phyloP scores from a whole-genome alignment of 768 basidiomycete species.

The Hygrocybe punicea region DNA sequence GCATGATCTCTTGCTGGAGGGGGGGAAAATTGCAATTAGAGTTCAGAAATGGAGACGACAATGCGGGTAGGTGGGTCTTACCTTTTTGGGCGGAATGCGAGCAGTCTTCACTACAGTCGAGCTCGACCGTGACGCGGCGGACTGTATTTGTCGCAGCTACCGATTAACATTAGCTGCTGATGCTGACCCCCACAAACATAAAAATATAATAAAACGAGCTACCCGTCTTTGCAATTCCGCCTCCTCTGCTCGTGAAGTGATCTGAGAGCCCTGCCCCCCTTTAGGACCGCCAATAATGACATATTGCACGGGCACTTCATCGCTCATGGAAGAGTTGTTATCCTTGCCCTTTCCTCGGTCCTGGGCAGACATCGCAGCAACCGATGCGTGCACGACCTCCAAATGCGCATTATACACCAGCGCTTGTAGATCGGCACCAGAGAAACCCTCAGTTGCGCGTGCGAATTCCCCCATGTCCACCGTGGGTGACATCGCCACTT shows the following conservation, averaged over 20 bases:
- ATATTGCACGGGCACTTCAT: constrained; percentile 55
- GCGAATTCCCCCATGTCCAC: constrained; percentile 73
- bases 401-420: constrained; percentile 94
- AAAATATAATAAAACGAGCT: no score
- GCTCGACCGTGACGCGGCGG: no score
- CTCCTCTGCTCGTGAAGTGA: constrained; percentile 66
- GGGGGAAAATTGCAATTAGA: no score
- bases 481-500: constrained; percentile 57
- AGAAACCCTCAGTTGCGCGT: constrained; percentile 72
- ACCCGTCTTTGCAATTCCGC: constrained; percentile 65
- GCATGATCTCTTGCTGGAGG: constrained; percentile 64
- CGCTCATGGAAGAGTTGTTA: constrained; percentile 5
- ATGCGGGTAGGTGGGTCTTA: no score
- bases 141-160: constrained; percentile 35
- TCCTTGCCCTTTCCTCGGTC: constrained; percentile 8
- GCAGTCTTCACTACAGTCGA: not conserved
- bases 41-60: no score
- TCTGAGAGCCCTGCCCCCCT: constrained; percentile 16
- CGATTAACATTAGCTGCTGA: not conserved
- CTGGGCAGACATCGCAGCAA: constrained; percentile 40
- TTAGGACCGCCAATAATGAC: constrained; percentile 52
- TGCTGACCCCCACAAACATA: no score
- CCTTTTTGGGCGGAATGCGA: not conserved
- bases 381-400: constrained; percentile 76
- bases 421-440: constrained; percentile 95